Evolutionary conservation across 192 early-diverging fungal species (phyloP), one percentile per base, ranked within the genome.

Genomic region (Chytriomyces sp.): DNA sequence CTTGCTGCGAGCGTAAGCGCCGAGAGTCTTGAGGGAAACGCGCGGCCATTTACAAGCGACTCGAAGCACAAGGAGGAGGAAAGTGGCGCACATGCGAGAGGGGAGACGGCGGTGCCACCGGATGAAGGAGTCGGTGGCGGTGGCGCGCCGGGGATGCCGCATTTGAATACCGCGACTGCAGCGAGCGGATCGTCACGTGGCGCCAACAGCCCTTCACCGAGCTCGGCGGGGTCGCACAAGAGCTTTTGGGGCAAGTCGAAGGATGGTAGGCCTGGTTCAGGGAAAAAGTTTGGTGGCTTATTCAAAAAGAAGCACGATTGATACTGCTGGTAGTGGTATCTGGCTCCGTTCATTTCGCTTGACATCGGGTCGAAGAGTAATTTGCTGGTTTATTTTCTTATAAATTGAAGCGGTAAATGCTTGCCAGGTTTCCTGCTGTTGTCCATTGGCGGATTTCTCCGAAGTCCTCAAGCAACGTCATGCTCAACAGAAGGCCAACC

Each of bases 401-500:
- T n/a, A n/a, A n/a, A n/a, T n/a, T n/a, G n/a, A n/a, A n/a, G n/a
- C n/a, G n/a, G n/a, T n/a, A n/a, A n/a, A n/a, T n/a, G n/a, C n/a
- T n/a, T n/a, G n/a, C n/a, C n/a, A n/a, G n/a, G n/a, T n/a, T 49
- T 22, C 17, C 17, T 49, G 44, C 3, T 49, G 17, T 49, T 41
- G 33, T 84, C 33, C 1, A n/a, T 56, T 33, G 33, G 17, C 22
- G n/a, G 14, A 59, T 34, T 4, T 56, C 32, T 39, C 39, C 40
- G 38, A 74, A 31, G 55, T 82, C 73, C 49, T 90, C 82, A 69
- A 83, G 89, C 2, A 85, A 58, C 6, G 86, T 84, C 78, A 89
- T 86, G 19, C 89, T 65, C 17, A 91, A 38, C 28, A 78, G 60
- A 34, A 89, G 28, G 58, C 91, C 88, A 28, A 0, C 72, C 30